These are phyloP conservation scores for Phaeosphaeria sp. DNA, from an alignment of 2,329 filamentous ascomycete genomes.

Conservation along the genomic window DNA sequence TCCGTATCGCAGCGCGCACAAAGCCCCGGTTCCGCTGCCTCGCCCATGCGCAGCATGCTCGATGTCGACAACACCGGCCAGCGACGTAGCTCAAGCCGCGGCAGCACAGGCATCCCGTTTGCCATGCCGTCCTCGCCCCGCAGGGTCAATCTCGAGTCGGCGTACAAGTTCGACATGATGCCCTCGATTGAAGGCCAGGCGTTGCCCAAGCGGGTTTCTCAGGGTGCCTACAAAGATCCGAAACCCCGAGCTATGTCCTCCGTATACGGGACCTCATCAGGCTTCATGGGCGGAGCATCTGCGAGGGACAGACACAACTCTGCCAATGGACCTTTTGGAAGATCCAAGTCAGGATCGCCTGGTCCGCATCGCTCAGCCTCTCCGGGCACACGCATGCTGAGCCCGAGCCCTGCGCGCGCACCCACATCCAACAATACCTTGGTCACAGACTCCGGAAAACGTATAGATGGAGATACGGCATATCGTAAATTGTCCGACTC, in stretches of 20 bases:
- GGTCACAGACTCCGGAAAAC: conserved; percentile 66
- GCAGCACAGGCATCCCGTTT: conserved; percentile 38
- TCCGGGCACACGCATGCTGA: conserved; percentile 51
- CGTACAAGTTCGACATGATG: conserved; percentile 55
- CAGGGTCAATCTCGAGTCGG: conserved; percentile 48
- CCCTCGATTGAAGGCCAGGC: conserved; percentile 53
- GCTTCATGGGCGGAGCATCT: conserved; percentile 25
- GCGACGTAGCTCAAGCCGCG: conserved; percentile 41
- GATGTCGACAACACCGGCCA: conserved; percentile 38
- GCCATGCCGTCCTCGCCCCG: conserved; percentile 42
- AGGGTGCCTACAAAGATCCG: conserved; percentile 50
- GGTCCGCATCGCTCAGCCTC: conserved; percentile 45
- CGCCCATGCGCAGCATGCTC: conserved; percentile 63
- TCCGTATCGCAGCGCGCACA: conserved; percentile 56
- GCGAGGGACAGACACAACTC: conserved; percentile 49
- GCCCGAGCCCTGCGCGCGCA: conserved; percentile 57
- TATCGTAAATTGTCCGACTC: conserved; percentile 77
- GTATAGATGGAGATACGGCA: conserved; percentile 72
- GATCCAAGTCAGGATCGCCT: conserved; percentile 51
- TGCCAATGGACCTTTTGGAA: conserved; percentile 45
- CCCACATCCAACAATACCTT: conserved; percentile 51
- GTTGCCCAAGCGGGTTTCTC: conserved; percentile 51
- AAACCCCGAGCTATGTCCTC: conserved; percentile 56
- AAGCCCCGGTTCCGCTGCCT: conserved; percentile 59
- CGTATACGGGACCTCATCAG: conserved; percentile 41